A percentile compares a stretch with the other conserved stretches of the same genome.
phyloP scores from a whole-genome alignment of 2,329 filamentous ascomycete species.

The Colletotrichum tropicale region DNA sequence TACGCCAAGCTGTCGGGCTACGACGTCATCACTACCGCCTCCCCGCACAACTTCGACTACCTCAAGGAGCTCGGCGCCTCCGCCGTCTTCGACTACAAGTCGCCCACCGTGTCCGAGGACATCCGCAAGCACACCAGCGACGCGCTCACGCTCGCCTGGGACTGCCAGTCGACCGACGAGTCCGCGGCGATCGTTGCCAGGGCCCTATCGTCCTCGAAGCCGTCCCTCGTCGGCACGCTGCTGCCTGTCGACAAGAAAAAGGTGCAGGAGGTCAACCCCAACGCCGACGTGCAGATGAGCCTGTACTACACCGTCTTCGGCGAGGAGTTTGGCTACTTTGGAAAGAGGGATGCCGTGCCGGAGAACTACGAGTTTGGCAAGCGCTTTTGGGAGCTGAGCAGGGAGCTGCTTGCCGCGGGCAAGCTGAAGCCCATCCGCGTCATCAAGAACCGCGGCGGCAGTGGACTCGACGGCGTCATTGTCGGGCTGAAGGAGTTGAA shows the following conservation, averaged over 20 bases:
- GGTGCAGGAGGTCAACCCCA: conserved; percentile 45
- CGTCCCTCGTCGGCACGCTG: conserved; percentile 42
- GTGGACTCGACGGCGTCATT: conserved; percentile 36
- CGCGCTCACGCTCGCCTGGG: conserved; percentile 28
- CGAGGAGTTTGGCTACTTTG: conserved; percentile 30
- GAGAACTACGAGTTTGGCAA: conserved; percentile 36
- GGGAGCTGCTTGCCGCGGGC: conserved; percentile 35
- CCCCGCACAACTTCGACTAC: conserved; percentile 38
- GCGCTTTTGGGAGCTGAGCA: conserved; percentile 36
- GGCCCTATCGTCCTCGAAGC: conserved; percentile 13
- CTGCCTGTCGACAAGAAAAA: conserved; percentile 39
- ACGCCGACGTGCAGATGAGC: conserved; percentile 31
- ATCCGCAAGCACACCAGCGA: conserved; percentile 28
- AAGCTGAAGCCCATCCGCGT: conserved; percentile 36
- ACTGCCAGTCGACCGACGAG: conserved; percentile 22
- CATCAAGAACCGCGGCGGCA: conserved; percentile 29
- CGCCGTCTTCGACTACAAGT: conserved; percentile 35
- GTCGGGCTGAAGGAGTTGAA: conserved; percentile 35
- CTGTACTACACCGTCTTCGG: conserved; percentile 42
- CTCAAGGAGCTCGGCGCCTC: conserved; percentile 33
- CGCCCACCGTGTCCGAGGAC: conserved; percentile 23
- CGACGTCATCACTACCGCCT: conserved; percentile 32
- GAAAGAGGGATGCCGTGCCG: conserved; percentile 4
- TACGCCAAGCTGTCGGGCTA: conserved; percentile 40
- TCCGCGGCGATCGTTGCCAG: conserved; percentile 25